These are phyloP conservation scores for Moniliophthora roreri DNA, from an alignment of 1,284 basidiomycete genomes.

Conservation along the genomic window DNA sequence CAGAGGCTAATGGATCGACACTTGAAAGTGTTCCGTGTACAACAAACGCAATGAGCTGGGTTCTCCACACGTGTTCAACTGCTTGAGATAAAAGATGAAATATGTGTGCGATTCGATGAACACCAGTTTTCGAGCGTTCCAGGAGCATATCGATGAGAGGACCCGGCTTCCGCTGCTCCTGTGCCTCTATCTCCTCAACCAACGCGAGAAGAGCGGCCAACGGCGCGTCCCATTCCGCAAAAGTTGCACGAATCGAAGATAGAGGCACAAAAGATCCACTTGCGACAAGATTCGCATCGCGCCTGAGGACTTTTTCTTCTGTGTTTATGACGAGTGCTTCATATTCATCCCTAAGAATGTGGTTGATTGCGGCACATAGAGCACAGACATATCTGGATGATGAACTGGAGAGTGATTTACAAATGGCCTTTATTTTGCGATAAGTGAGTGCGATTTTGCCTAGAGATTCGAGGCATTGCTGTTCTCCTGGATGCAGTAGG, in stretches of 20 bases:
- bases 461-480: constrained; percentile 75
- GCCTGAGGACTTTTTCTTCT: constrained; percentile 73
- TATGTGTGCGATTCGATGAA: constrained; percentile 71
- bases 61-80: constrained; percentile 79
- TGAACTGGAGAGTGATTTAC: constrained; percentile 50
- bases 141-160: constrained; percentile 76
- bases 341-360: constrained; percentile 77
- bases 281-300: constrained; percentile 71
- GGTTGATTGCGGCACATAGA: constrained; percentile 68
- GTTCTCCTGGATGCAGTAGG: constrained; percentile 84
- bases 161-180: constrained; percentile 66
- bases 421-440: constrained; percentile 62
- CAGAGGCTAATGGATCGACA: constrained; percentile 56
- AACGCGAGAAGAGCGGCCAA: constrained; percentile 67
- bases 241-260: constrained; percentile 76
- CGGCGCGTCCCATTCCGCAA: constrained; percentile 84
- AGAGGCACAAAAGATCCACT: constrained; percentile 80
- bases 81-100: constrained; percentile 65
- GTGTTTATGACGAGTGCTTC: constrained; percentile 78
- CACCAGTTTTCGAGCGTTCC: constrained; percentile 69
- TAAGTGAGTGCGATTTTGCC: constrained; percentile 73
- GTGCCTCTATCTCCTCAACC: constrained; percentile 56
- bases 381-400: constrained; percentile 77
- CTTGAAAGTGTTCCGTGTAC: constrained; percentile 72
- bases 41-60: constrained; percentile 75